Percentiles rank a stretch among this genome's conserved stretches.
These are phyloP conservation scores for Penicillium capsulatum DNA, from an alignment of 2,329 filamentous ascomycete species.

Conservation along the genomic window DNA sequence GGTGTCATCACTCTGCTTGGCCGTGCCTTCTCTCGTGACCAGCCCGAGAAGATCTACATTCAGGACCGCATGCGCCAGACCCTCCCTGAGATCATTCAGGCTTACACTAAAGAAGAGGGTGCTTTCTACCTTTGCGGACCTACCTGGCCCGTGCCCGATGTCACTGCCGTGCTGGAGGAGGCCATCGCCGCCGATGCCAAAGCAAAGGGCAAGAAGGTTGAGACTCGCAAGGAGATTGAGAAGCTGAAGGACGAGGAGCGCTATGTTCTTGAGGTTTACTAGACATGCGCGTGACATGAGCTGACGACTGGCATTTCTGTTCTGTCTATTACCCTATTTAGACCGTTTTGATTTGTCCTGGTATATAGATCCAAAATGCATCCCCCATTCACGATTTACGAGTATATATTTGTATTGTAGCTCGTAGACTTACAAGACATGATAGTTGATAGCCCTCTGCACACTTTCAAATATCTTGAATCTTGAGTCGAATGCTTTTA, in stretches of 20 bases:
- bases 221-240: constrained; percentile 88
- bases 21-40: constrained; percentile 90
- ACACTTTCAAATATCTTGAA: constrained; percentile 88
- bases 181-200: constrained; percentile 75
- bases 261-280: constrained; percentile 97
- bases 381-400: background rate
- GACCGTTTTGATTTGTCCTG: constrained; percentile 20
- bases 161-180: constrained; percentile 89
- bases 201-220: constrained; percentile 68
- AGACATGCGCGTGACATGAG: constrained; percentile 32
- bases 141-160: constrained; percentile 97
- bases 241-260: constrained; percentile 89
- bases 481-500: constrained; percentile 84
- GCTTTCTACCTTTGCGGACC: constrained; percentile 97
- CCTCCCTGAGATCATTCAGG: constrained; percentile 72
- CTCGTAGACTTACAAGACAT: no score
- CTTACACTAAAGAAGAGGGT: constrained; percentile 82
- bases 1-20: constrained; percentile 93
- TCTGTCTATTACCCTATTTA: constrained; percentile 21
- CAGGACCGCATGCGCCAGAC: constrained; percentile 96
- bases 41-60: constrained; percentile 98
- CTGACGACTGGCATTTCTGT: constrained; percentile 15
- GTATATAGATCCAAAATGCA: constrained; percentile 19
- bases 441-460: no score
- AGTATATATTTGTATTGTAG: background rate